phyloP scores from a whole-genome alignment of 108 stramenopile genomes.

The Stephanodiscus triporus region DNA sequence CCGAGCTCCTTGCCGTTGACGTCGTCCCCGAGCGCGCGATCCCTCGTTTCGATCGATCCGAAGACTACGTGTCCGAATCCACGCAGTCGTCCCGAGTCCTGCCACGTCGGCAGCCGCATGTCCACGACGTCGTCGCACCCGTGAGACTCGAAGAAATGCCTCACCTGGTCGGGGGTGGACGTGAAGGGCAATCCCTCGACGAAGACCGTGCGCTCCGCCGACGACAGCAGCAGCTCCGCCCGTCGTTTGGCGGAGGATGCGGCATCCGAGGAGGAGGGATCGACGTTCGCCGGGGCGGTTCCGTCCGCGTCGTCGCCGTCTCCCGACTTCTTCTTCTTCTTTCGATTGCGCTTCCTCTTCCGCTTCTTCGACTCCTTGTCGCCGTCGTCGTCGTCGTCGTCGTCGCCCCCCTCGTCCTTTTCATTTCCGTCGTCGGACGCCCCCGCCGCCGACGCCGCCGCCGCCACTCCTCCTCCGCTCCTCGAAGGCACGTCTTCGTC shows the following conservation, averaged over 20 bases:
- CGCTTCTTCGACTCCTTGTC: slow-evolving; percentile 51
- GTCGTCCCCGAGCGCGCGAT: slow-evolving; percentile 58
- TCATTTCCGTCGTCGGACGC: slow-evolving; percentile 1
- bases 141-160: slow-evolving; percentile 68
- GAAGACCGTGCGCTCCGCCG: slow-evolving; percentile 77
- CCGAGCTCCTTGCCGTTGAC: slow-evolving; percentile 76
- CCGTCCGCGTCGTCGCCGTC: slow-evolving; percentile 24
- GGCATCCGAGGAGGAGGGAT: neutral
- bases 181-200: slow-evolving; percentile 93
- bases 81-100: slow-evolving; percentile 90
- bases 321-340: slow-evolving; percentile 68
- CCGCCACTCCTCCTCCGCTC: neutral
- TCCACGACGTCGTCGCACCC: slow-evolving; percentile 66
- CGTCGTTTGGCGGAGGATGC: slow-evolving; percentile 13
- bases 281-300: neutral
- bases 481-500: too few relatives aligned
- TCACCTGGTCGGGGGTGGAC: slow-evolving; percentile 68
- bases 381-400: slow-evolving; percentile 31
- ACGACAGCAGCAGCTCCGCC: neutral
- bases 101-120: slow-evolving; percentile 90
- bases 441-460: neutral
- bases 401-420: slow-evolving; percentile 23
- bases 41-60: slow-evolving; percentile 45
- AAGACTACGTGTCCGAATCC: slow-evolving; percentile 96
- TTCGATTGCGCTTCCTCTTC: slow-evolving; percentile 71